These are phyloP conservation scores for Crepidotus sp. DNA, from an alignment of 1,284 basidiomycete genomes.

Conservation along the genomic window DNA sequence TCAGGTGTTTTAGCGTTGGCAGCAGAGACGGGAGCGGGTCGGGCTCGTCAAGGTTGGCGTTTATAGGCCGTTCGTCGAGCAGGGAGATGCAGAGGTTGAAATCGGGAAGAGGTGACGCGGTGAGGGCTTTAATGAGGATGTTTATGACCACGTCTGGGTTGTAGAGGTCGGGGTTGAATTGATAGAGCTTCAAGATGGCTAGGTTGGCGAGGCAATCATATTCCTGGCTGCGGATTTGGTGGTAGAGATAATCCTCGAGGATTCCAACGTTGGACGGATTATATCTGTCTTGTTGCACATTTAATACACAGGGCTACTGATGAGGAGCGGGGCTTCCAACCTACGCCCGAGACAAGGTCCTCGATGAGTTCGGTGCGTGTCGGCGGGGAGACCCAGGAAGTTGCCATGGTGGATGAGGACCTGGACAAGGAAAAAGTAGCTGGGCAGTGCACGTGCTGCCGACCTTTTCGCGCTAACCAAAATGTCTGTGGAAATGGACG, in stretches of 20 bases:
- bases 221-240: conserved; percentile 82
- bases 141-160: conserved; percentile 91
- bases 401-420: conserved; percentile 28
- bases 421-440: not conserved
- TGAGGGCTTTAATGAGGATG: conserved; percentile 89
- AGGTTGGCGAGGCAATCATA: conserved; percentile 93
- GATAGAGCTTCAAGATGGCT: conserved; percentile 41
- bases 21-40: conserved; percentile 72
- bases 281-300: conserved; percentile 69
- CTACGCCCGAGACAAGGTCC: conserved; percentile 85
- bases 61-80: conserved; percentile 65
- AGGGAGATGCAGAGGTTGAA: conserved; percentile 91
- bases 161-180: conserved; percentile 91
- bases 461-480: not conserved
- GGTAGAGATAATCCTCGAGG: conserved; percentile 90
- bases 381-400: conserved; percentile 60
- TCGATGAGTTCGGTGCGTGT: conserved; percentile 81
- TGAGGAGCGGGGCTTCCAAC: conserved; percentile 36
- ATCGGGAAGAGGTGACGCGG: conserved; percentile 77
- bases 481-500: conserved; percentile 10
- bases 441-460: not conserved
- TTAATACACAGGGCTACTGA: conserved; percentile 2
- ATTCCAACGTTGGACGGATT: conserved; percentile 90
- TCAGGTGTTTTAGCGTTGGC: conserved; percentile 66
- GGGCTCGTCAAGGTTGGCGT: conserved; percentile 62